Conservation (phyloP, 192 early-diverging fungal species). For the Tieghemiomyces parasiticus region DNA sequence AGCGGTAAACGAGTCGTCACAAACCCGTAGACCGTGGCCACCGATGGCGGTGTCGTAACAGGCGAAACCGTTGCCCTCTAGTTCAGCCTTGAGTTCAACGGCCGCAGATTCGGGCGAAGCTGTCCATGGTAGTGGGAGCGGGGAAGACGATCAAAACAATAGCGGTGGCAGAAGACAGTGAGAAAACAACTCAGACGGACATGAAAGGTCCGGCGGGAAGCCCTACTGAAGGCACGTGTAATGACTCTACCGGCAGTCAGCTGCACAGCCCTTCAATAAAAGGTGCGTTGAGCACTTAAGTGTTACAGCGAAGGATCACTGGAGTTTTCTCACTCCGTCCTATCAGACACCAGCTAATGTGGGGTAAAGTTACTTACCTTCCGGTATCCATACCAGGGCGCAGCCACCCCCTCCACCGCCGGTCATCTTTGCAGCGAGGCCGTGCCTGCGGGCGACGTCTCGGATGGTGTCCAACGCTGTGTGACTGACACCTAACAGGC, state of each 20-base stretch:
- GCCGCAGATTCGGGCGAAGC: no score
- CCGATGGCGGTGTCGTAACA: conserved; percentile 5
- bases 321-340: no score
- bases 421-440: conserved; percentile 76
- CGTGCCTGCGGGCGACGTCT: conserved; percentile 37
- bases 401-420: conserved; percentile 98
- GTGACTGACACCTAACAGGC: conserved; percentile 72
- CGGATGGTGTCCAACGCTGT: conserved; percentile 64
- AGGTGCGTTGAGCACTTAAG: background rate
- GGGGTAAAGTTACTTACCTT: conserved; percentile 40
- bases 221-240: background rate
- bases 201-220: background rate
- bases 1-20: no score
- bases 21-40: background rate
- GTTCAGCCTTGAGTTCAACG: background rate
- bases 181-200: background rate
- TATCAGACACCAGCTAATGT: no score
- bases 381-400: conserved; percentile 60
- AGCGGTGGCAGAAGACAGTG: conserved; percentile 8
- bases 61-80: background rate
- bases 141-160: conserved; percentile 16
- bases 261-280: background rate
- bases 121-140: background rate
- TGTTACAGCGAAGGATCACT: no score
- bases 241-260: no score